Conservation (phyloP, 2,329 filamentous ascomycete genomes). For the Colletotrichum cordylinicola region DNA sequence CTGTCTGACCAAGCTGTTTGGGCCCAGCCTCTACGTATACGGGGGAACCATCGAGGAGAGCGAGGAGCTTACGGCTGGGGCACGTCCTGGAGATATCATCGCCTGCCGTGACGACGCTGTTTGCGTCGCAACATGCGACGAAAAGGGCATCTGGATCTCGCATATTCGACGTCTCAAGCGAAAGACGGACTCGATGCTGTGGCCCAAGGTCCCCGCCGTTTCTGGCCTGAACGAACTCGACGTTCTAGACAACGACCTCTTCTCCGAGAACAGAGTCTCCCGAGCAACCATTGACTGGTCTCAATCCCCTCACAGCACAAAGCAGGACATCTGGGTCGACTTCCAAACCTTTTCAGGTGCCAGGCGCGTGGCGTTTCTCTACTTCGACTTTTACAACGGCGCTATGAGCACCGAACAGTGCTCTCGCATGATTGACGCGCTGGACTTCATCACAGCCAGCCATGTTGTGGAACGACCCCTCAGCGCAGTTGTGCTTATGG, state of each 20-base stretch:
- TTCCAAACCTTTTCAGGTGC: conserved; percentile 31
- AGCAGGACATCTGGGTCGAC: conserved; percentile 46
- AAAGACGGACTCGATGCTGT: conserved; percentile 40
- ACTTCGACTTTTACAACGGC: conserved; percentile 49
- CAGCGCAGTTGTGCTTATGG: conserved; percentile 43
- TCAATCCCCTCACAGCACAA: conserved; percentile 31
- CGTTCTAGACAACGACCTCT: conserved; percentile 27
- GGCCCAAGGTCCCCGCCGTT: conserved; percentile 45
- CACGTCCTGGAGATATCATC: conserved; percentile 32
- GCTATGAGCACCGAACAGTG: conserved; percentile 47
- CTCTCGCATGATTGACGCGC: conserved; percentile 37
- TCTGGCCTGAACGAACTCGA: conserved; percentile 38
- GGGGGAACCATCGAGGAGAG: conserved; percentile 43
- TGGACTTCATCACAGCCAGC: conserved; percentile 37
- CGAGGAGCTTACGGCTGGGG: conserved; percentile 14
- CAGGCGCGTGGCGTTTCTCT: conserved; percentile 39
- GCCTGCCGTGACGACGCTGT: conserved; percentile 39
- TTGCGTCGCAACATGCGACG: conserved; percentile 42
- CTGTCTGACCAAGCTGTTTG: conserved; percentile 41
- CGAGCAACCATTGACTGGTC: conserved; percentile 31
- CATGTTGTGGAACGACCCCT: conserved; percentile 33
- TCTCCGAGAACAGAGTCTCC: conserved; percentile 13
- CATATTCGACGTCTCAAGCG: conserved; percentile 43
- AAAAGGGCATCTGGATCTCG: conserved; percentile 46
- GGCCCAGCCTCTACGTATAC: conserved; percentile 42